Evolutionary conservation across 2,329 filamentous ascomycete species (phyloP), one percentile per base, ranked within the genome.

Genomic region (Xylariomycetidae sp.): DNA sequence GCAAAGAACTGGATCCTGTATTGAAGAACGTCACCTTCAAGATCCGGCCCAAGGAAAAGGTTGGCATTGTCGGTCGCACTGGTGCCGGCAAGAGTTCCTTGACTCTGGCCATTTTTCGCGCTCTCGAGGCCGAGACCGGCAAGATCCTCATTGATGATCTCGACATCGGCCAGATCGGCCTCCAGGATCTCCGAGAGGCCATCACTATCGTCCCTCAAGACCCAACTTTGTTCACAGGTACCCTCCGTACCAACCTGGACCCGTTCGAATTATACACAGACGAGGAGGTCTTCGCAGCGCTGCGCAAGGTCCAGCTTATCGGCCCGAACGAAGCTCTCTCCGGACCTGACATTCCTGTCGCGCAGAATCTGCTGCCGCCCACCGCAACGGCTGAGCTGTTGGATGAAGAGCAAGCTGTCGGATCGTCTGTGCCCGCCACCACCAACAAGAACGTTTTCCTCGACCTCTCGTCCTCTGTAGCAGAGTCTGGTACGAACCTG

Each of bases 161-260:
- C n/a, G 86, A 96, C 51, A 87, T 96, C 53, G 81, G 86, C 31
- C 67, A 72, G 42, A 95, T 98, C 43, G 92, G 92, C 6, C 74
- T 98, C n/a, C 84, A 86, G 43, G 90, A 96, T 60, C 68, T 98
- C 49, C 84, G 92, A 35, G 84, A 94, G 62, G 82, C 85, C 29
- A 93, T 98, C 50, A 95, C 93, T 1, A 96, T 98, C 60, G 92
- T 98, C 37, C 92, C 92, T 18, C 92, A 98, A 65, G 92, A 98
- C 55, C 92, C 86, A 34, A 96, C 90, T 0, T 70, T 96, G 1
- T 96, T 96, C 62, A 89, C 81, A 10, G 90, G 90, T 44, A 95
- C 89, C 1, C 84, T 96, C 42, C 78, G 90, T 42, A 88, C 71
- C 57, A 98, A 98, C 55, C 72, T 98, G 15, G 92, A 98, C 57